Conservation (phyloP, 768 basidiomycete species). For the Psilocybe azurescens region DNA sequence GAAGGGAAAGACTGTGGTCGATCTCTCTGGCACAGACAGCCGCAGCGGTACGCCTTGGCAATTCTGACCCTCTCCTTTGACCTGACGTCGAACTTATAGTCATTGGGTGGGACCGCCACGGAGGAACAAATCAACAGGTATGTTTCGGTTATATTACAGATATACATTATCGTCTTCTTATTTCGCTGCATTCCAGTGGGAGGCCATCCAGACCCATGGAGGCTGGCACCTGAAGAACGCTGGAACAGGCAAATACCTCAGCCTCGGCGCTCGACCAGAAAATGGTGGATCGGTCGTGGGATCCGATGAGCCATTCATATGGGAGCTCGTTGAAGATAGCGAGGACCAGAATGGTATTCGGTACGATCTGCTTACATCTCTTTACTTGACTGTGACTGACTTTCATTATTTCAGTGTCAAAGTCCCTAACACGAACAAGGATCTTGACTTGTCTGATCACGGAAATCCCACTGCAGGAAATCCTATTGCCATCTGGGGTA, state of each 20-base stretch:
- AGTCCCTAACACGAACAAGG: constrained; percentile 34
- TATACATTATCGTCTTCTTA: neutral
- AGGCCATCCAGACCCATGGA: constrained; percentile 3
- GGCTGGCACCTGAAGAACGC: constrained; percentile 40
- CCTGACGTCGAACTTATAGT: constrained; percentile 27
- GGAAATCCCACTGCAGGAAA: constrained; percentile 41
- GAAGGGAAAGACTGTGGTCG: constrained; percentile 44
- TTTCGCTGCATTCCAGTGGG: constrained; percentile 20
- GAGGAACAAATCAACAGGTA: constrained; percentile 49
- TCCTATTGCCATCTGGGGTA: constrained; percentile 43
- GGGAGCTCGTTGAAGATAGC: constrained; percentile 43
- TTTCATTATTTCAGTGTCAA: neutral
- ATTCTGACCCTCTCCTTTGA: constrained; percentile 28
- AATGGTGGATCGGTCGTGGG: constrained; percentile 39
- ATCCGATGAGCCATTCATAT: constrained; percentile 28
- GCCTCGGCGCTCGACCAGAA: constrained; percentile 24
- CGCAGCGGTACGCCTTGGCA: constrained; percentile 33
- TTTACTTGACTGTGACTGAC: no score
- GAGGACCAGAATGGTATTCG: constrained; percentile 24
- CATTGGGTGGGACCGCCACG: constrained; percentile 43
- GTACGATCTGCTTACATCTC: constrained; percentile 16
- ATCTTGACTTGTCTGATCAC: constrained; percentile 46
- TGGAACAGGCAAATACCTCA: constrained; percentile 35
- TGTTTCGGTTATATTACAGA: neutral
- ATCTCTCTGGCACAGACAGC: constrained; percentile 33